Conservation (phyloP, 306 rosid genomes). For the Fragaria vesca region DNA sequence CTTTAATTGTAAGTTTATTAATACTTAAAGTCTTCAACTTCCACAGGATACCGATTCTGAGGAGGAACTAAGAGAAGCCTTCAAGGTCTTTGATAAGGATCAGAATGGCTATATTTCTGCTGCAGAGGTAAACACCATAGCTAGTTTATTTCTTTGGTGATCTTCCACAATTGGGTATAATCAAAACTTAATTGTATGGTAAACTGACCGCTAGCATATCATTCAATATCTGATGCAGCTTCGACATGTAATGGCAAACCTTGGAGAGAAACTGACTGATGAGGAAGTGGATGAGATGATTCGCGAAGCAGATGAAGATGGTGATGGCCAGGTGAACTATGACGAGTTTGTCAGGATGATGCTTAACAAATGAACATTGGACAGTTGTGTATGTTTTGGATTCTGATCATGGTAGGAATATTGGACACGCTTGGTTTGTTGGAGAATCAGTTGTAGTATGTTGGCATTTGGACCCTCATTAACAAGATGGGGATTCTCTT, state of each 20-base stretch:
- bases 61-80: constrained; percentile 28
- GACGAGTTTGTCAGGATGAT: constrained; percentile 35
- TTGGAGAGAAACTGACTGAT: constrained; percentile 32
- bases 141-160: not conserved
- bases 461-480: constrained; percentile 6
- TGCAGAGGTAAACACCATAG: constrained; percentile 22
- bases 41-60: constrained; percentile 30
- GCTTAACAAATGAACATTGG: constrained; percentile 18
- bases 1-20: not conserved
- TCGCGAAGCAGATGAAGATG: constrained; percentile 26
- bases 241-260: constrained; percentile 33
- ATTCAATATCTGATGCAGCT: constrained; percentile 21
- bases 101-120: constrained; percentile 36
- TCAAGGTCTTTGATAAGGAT: constrained; percentile 33
- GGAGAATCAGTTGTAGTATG: constrained; percentile 3
- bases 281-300: constrained; percentile 35
- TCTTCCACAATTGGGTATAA: not conserved
- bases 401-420: not conserved
- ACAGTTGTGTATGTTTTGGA: not conserved
- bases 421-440: not conserved
- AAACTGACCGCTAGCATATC: not conserved
- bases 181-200: not conserved
- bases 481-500: constrained; percentile 1
- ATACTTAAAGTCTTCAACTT: not conserved
- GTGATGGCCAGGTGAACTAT: constrained; percentile 35